These are phyloP conservation scores for Entelexis sorbosivorans DNA, from an alignment of 1,139 yeast genomes.

Conservation along the genomic window DNA sequence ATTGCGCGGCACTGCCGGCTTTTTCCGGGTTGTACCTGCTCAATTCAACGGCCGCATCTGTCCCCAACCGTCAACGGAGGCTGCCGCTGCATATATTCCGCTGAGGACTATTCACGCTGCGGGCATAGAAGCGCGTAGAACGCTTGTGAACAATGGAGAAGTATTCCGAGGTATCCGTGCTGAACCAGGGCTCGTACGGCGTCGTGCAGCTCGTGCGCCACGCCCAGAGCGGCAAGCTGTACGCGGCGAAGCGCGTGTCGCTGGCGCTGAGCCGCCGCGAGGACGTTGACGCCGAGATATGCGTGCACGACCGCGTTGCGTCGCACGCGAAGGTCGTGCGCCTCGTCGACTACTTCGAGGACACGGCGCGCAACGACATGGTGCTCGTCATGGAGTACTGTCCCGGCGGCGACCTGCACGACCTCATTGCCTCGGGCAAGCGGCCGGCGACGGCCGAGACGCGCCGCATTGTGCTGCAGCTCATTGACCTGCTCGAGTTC, in stretches of 20 bases:
- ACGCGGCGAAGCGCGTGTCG: conserved; percentile 71
- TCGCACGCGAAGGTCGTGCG: conserved; percentile 49
- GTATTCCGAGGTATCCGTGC: conserved; percentile 61
- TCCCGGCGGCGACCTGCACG: conserved; percentile 84
- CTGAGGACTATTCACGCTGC: not conserved
- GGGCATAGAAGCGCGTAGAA: not conserved
- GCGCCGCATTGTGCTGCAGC: conserved; percentile 62
- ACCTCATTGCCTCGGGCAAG: conserved; percentile 47
- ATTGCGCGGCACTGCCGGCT: not conserved
- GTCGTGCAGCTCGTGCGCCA: conserved; percentile 82
- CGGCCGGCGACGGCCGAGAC: conserved; percentile 26
- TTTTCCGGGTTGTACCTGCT: not conserved
- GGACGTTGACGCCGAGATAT: conserved; percentile 73
- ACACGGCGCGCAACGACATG: conserved; percentile 34
- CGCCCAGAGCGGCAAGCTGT: conserved; percentile 42
- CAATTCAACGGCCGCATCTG: too few relatives aligned
- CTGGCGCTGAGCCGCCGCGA: conserved; percentile 25
- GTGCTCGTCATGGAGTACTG: conserved; percentile 73
- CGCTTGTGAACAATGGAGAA: conserved; percentile 12
- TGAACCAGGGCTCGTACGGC: conserved; percentile 91
- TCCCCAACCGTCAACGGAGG: too few relatives aligned
- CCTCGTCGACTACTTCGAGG: conserved; percentile 68
- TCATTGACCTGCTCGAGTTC: conserved; percentile 65
- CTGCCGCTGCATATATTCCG: not conserved
- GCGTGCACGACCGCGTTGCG: conserved; percentile 61